Base-by-base conservation (phyloP, 2,329 filamentous ascomycete genomes). In the Ophiostoma sp. region DNA sequence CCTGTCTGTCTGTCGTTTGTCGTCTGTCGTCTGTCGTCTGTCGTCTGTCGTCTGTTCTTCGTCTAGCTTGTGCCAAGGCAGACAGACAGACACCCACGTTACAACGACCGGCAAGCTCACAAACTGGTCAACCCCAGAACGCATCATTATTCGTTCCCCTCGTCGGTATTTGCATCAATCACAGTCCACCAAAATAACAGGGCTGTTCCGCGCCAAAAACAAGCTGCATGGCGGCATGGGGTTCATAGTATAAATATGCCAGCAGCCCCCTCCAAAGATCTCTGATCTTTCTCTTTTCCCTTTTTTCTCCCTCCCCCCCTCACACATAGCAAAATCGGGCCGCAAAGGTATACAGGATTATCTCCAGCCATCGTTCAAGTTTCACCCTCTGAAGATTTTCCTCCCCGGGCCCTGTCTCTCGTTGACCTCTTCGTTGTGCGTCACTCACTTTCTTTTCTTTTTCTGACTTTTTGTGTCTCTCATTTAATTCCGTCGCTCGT, bases 291-390 rank as follows among this genome's bases (percentile, higher is more conserved):
- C 75, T 74, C 75, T 77, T 76, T 77, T 77, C 74, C 76, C 76
- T 80, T 78, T 79, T 78, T 80, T 77, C 81, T 80, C 79, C 81
- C 77, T 80, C 80, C 81, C 83, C 84, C 83, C 83, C 83, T 80
- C 82, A 83, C 80, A 78, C 83, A 81, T 80, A 82, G 81, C 78
- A 80, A 79, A 80, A 80, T 41, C 81, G 84, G 85, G 85, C 83
- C 84, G 85, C 85, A 87, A 87, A 87, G 79, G 79, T 78, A 80
- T 78, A 80, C 71, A 80, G 82, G 82, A 81, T 78, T 83, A 80
- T 83, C 82, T 82, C 81, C 81, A 82, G 81, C 81, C 80, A 77
- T 80, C 83, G 81, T 80, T 79, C 77, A 78, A 78, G 74, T 77
- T 76, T 75, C 68, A 70, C 71, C 72, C 72, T 72, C 73, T 76